A percentile compares a stretch with the other conserved stretches of the same genome.
Conservation (phyloP, 2,329 filamentous ascomycete species). For the Cladophialophora bantiana region DNA sequence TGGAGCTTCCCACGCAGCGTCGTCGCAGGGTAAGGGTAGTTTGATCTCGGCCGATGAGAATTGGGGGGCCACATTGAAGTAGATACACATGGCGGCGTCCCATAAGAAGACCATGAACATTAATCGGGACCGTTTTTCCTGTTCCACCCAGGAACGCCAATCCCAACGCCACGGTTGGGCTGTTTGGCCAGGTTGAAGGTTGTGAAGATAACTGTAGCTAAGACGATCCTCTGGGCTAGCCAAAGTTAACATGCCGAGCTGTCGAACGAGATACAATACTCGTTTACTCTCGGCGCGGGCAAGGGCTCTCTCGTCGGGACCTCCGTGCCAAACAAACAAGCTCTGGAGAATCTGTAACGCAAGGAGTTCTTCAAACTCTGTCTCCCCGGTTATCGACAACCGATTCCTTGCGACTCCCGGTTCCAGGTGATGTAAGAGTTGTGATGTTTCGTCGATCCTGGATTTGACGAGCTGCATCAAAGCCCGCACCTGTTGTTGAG, state of each 20-base stretch:
- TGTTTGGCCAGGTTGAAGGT: conserved; percentile 57
- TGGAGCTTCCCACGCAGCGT: conserved; percentile 75
- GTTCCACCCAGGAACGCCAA: conserved; percentile 72
- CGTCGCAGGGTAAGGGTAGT: conserved; percentile 74
- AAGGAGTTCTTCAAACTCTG: conserved; percentile 62
- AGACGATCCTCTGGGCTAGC: conserved; percentile 56
- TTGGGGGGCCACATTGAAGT: conserved; percentile 71
- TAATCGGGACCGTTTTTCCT: conserved; percentile 71
- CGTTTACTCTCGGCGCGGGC: conserved; percentile 59
- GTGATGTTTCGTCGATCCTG: conserved; percentile 44
- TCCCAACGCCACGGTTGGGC: conserved; percentile 64
- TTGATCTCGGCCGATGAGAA: conserved; percentile 70
- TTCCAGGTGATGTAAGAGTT: conserved; percentile 39
- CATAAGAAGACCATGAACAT: conserved; percentile 71
- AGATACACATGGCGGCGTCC: conserved; percentile 71
- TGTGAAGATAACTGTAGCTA: conserved; percentile 67
- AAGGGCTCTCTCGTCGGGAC: conserved; percentile 67
- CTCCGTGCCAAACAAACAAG: conserved; percentile 74
- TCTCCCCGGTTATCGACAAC: conserved; percentile 55
- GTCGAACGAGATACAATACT: conserved; percentile 58
- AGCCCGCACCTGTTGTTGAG: conserved; percentile 67
- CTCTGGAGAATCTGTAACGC: conserved; percentile 68
- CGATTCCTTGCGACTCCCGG: conserved; percentile 44
- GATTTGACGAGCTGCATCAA: conserved; percentile 70
- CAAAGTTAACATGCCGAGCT: conserved; percentile 63